These are phyloP conservation scores for Pleurotus giganteus DNA, from an alignment of 768 basidiomycete genomes.

Conservation along the genomic window DNA sequence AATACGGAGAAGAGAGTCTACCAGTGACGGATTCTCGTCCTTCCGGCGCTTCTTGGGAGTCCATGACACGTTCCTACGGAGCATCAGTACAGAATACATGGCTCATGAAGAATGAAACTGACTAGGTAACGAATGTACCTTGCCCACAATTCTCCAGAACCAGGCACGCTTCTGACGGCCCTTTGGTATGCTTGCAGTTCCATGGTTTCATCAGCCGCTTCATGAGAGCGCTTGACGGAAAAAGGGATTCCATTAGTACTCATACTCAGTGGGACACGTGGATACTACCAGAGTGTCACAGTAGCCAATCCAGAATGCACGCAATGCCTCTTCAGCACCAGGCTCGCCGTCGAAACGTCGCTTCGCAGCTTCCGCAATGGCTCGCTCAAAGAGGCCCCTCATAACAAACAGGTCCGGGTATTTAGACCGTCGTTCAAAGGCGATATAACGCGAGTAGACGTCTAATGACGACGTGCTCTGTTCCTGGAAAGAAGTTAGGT, in stretches of 20 bases:
- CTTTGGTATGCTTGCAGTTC: slow-evolving; percentile 47
- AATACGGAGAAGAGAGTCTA: slow-evolving; percentile 13
- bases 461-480: slow-evolving; percentile 47
- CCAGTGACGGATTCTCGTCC: slow-evolving; percentile 29
- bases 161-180: slow-evolving; percentile 71
- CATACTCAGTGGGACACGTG: background rate
- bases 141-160: slow-evolving; percentile 77
- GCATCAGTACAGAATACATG: background rate
- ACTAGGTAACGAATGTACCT: slow-evolving; percentile 74
- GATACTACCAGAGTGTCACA: slow-evolving; percentile 58
- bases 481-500: slow-evolving; percentile 21
- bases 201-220: slow-evolving; percentile 33
- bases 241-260: background rate
- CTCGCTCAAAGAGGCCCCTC: slow-evolving; percentile 67
- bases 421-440: slow-evolving; percentile 59
- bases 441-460: slow-evolving; percentile 60
- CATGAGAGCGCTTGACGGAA: slow-evolving; percentile 42
- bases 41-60: slow-evolving; percentile 28
- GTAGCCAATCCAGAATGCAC: slow-evolving; percentile 73
- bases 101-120: slow-evolving; percentile 15
- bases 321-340: slow-evolving; percentile 56
- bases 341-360: slow-evolving; percentile 51
- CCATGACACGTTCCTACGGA: slow-evolving; percentile 42
- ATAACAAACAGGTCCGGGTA: slow-evolving; percentile 57
- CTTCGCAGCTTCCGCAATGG: slow-evolving; percentile 69